Evolutionary conservation across 352 stramenopile genomes (phyloP).

Genomic region (Pythium insidiosum): DNA sequence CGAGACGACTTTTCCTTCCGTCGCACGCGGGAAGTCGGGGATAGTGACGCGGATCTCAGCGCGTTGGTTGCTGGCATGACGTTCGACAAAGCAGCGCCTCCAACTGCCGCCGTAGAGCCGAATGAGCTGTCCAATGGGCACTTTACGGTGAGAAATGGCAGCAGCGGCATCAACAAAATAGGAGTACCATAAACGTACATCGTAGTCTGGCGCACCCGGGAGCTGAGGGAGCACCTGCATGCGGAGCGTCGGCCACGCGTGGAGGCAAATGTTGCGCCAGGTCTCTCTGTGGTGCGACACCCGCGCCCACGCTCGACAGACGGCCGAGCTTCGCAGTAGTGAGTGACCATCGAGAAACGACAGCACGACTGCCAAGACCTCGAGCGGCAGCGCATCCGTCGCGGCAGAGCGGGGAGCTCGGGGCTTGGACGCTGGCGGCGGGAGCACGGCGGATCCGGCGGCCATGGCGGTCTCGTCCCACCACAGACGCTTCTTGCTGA

Average conservation of each 20-base stretch:
- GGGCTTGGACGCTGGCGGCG: too few species aligned
- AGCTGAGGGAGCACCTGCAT: constrained; percentile 56
- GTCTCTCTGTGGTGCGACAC: constrained; percentile 50
- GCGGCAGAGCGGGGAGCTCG: background rate
- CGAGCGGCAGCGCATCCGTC: constrained; percentile 32
- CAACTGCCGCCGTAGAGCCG: constrained; percentile 67
- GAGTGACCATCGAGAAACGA: constrained; percentile 43
- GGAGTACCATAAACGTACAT: constrained; percentile 26
- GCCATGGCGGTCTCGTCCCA: constrained; percentile 12
- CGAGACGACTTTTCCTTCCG: constrained; percentile 63
- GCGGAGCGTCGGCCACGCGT: constrained; percentile 45
- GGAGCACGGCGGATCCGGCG: too few species aligned
- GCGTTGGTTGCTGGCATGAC: constrained; percentile 33
- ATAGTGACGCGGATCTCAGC: constrained; percentile 50
- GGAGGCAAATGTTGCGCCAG: constrained; percentile 60
- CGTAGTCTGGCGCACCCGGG: constrained; percentile 65
- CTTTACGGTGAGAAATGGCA: too few species aligned
- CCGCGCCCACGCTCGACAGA: constrained; percentile 31
- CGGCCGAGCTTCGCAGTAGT: constrained; percentile 35
- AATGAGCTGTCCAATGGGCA: constrained; percentile 46
- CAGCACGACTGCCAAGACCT: constrained; percentile 41
- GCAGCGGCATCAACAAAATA: background rate
- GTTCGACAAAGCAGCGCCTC: constrained; percentile 57
- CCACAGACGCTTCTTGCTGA: constrained; percentile 56
- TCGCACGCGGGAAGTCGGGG: constrained; percentile 29